Conservation (phyloP, 129 eudicot genomes). For the Artemisia argyi region DNA sequence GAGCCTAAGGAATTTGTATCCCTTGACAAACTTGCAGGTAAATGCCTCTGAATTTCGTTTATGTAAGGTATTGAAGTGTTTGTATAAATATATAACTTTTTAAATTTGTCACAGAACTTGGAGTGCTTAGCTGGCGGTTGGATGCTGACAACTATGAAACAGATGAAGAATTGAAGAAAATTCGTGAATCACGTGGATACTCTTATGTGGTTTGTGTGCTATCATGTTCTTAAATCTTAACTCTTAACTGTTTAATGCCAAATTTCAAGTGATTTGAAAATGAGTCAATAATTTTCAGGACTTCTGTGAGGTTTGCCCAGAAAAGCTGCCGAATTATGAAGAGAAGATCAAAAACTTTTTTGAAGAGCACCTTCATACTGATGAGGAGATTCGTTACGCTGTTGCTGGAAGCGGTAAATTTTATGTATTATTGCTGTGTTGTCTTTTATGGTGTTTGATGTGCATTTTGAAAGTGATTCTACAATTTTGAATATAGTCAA, state of each 20-base stretch:
- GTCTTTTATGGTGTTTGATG: too few relatives aligned
- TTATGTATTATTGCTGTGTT: too few relatives aligned
- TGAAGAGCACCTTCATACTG: slow-evolving; percentile 54
- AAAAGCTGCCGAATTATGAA: slow-evolving; percentile 89
- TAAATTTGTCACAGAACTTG: slow-evolving; percentile 59
- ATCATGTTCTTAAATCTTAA: not conserved
- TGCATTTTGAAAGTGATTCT: too few relatives aligned
- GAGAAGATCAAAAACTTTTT: slow-evolving; percentile 78
- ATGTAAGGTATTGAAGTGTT: not conserved
- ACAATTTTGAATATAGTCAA: too few relatives aligned
- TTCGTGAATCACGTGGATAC: slow-evolving; percentile 93
- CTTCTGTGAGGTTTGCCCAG: slow-evolving; percentile 93
- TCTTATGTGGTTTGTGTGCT: slow-evolving; percentile 68
- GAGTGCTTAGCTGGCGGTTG: slow-evolving; percentile 92
- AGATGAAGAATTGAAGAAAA: slow-evolving; percentile 83
- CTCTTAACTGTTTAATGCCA: not conserved
- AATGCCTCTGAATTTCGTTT: not conserved
- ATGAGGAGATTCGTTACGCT: too few relatives aligned
- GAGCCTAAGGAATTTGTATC: slow-evolving; percentile 84
- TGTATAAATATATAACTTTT: not conserved
- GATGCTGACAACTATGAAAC: slow-evolving; percentile 98
- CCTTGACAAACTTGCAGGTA: slow-evolving; percentile 81
- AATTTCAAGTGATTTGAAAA: not conserved
- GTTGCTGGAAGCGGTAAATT: slow-evolving; percentile 11
- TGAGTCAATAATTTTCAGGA: slow-evolving; percentile 45